Base-by-base conservation (phyloP, 2,329 filamentous ascomycete species). In the Mycosphaerella sp. region DNA sequence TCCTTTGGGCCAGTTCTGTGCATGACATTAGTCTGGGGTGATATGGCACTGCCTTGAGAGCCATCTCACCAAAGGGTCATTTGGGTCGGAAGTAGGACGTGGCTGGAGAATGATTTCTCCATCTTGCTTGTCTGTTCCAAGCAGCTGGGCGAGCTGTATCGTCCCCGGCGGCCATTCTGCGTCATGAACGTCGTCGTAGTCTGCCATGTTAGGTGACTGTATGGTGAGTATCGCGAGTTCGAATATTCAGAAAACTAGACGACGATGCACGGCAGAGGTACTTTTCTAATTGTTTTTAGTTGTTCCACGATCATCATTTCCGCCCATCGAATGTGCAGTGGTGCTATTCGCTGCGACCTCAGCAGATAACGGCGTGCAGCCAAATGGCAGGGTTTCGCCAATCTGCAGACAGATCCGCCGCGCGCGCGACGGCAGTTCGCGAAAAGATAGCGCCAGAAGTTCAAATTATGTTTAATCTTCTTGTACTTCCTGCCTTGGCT, bases 1-100 rank as follows among this genome's bases (percentile, higher is more conserved):
- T 41, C 55, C 50, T 41, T 59, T 67, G 13, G 67, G 66, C 74
- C 74, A 77, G 57, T 77, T 76, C 66, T 71, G 42, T 43, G 16
- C 28, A 39, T 25, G 16, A 9, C 13, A 37, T 39, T 17, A 49
- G 28, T 13, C 8, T 16, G 18, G 13, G 10, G 7, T 17, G 10
- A 14, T 14, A 47, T 49, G 32, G 18, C 39, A 41, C 16, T 12
- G 30, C 9, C 7, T 16, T 39, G 13, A n/a, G 13, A n/a, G 9
- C 5, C 10, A 17, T 6, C 50, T 40, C 49, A 68, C 69, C 53
- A 72, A 55, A 4, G 70, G 69, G 51, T 70, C 65, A 42, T 70
- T 71, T 13, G 68, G 68, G 53, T 71, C 62, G 35, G 59, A 61
- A 0, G 67, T 66, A 2, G 71, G 71, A 16, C 66, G 49, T 1